phyloP scores from a whole-genome alignment of 2,329 filamentous ascomycete genomes.

The Harringtonia aguacate region DNA sequence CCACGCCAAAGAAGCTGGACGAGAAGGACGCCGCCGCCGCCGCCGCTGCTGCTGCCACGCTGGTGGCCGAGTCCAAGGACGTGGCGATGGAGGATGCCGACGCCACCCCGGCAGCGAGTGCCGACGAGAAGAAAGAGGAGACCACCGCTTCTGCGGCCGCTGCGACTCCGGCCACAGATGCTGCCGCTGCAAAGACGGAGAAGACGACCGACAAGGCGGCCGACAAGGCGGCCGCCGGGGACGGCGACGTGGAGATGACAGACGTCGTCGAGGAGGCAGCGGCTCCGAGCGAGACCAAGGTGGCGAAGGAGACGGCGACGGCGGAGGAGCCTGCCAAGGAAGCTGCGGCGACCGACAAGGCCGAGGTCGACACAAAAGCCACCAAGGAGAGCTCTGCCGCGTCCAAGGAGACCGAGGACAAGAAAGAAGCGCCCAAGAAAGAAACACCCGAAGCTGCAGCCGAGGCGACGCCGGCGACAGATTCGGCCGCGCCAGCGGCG shows the following conservation, averaged over 20 bases:
- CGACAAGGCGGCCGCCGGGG: slow-evolving; percentile 14
- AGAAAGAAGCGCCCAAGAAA: slow-evolving; percentile 8
- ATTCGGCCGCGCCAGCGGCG: too few species aligned
- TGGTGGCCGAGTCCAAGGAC: slow-evolving; percentile 16
- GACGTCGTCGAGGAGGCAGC: slow-evolving; percentile 4
- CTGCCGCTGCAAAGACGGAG: slow-evolving; percentile 9
- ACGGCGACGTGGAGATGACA: slow-evolving; percentile 41
- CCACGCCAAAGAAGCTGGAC: not conserved
- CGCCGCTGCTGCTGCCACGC: slow-evolving; percentile 7
- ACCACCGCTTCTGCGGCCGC: not conserved
- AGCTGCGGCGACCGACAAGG: not conserved
- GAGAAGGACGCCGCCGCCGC: too few species aligned
- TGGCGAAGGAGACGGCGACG: slow-evolving; percentile 21
- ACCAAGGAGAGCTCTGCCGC: not conserved
- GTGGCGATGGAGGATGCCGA: slow-evolving; percentile 26
- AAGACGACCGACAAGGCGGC: slow-evolving; percentile 14
- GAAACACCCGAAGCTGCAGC: too few species aligned
- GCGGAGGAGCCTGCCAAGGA: not conserved
- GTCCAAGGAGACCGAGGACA: slow-evolving; percentile 17
- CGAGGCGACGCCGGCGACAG: too few species aligned
- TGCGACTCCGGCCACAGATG: not conserved
- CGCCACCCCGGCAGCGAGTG: not conserved
- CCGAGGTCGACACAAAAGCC: not conserved
- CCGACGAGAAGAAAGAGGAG: too few species aligned
- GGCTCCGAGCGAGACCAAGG: slow-evolving; percentile 15